Base-by-base conservation (phyloP, 345 rosid species). In the Carallia pectinifolia region DNA sequence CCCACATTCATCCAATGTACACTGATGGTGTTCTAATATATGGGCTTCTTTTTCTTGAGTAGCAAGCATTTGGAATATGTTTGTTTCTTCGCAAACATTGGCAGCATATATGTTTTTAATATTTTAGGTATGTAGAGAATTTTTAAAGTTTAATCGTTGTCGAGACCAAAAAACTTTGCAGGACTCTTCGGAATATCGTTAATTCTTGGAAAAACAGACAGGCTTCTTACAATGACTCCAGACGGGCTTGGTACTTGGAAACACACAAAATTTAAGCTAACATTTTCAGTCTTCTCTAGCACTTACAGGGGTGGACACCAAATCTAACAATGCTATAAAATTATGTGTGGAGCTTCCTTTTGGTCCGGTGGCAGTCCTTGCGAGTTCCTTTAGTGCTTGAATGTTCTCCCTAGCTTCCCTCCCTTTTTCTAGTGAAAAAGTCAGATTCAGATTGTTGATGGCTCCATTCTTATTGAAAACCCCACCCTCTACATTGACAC, bases 331-430 rank as follows among this genome's bases (percentile, higher is more conserved):
- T 44, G 53, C 19, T 5, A 39, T 38, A 56, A 79, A 74, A 71
- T 81, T 79, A 16, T 44, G 38, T 8, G 23, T 60, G 7, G 78
- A 74, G 62, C 69, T 65, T 18, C 86, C 86, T 5, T 63, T 2
- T 0, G 72, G 58, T 58, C 59, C 73, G 0, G 66, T 60, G 9
- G 80, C 80, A 30, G n/a, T 64, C 7, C 54, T 18, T 15, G 70
- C 75, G 5, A 68, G 58, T 56, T 62, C 17, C 44, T 64, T 23
- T 19, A 79, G 70, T 29, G 30, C 33, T 61, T 2, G 33, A 19
- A 69, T n/a, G 1, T 67, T 81, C 19, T 77, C 68, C 71, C 75
- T 69, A 72, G 77, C 48, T 58, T 36, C 62, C 27, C 44, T 58
- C 12, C 85, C 81, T 19, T 2, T 62, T 5, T 58, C 85, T 27